A percentile compares a stretch with the other conserved stretches of the same genome.
These are phyloP conservation scores for Rubia tinctorum DNA, from an alignment of 305 asterid genomes.

Conservation along the genomic window DNA sequence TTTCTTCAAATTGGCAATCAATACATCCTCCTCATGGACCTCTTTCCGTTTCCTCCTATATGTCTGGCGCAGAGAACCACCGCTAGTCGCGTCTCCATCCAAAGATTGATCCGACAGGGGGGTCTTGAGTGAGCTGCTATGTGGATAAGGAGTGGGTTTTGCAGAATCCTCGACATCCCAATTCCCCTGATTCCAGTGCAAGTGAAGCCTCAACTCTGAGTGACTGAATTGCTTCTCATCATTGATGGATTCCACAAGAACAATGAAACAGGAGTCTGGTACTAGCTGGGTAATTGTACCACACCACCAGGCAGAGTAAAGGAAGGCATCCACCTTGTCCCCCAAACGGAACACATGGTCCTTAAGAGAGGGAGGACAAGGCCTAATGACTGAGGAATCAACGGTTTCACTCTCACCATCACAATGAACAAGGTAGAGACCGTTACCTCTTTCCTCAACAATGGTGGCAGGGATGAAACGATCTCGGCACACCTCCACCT, in stretches of 20 bases:
- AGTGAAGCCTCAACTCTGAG: constrained; percentile 60
- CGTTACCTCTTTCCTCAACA: constrained; percentile 33
- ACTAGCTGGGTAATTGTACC: constrained; percentile 59
- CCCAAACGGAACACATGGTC: constrained; percentile 41
- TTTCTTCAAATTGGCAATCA: neutral
- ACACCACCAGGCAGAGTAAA: constrained; percentile 71
- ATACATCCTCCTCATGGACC: neutral
- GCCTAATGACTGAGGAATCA: constrained; percentile 55
- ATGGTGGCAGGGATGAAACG: constrained; percentile 68
- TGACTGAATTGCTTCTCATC: constrained; percentile 35
- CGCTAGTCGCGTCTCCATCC: neutral
- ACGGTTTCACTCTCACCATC: constrained; percentile 20
- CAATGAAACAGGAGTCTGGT: constrained; percentile 43
- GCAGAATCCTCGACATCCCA: constrained; percentile 29
- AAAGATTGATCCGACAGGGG: neutral
- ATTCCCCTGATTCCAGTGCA: constrained; percentile 79
- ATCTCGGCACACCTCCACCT: constrained; percentile 61
- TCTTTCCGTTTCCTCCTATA: neutral
- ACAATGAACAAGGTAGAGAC: constrained; percentile 41
- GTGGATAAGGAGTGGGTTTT: no score
- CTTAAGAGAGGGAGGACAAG: constrained; percentile 66
- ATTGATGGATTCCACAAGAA: constrained; percentile 44
- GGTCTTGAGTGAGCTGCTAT: neutral
- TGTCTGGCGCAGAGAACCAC: neutral
- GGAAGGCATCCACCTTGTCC: constrained; percentile 76